A percentile compares a stretch with the other conserved stretches of the same genome.
These are phyloP conservation scores for Lactarius sp. DNA, from an alignment of 768 basidiomycete genomes.

Conservation along the genomic window DNA sequence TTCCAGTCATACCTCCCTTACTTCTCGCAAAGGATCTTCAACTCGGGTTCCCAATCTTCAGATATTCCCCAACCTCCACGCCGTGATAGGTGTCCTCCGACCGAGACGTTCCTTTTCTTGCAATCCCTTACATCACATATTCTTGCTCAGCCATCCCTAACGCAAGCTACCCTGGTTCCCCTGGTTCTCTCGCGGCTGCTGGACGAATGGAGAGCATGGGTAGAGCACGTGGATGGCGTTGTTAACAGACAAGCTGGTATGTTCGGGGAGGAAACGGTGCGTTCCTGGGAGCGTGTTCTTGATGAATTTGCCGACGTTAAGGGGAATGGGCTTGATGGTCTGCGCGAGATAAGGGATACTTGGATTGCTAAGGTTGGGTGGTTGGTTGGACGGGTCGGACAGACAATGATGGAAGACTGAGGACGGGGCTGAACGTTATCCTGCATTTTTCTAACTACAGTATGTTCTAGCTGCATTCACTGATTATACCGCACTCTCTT, in stretches of 20 bases:
- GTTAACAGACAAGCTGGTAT: slow-evolving; percentile 73
- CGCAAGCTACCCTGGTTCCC: slow-evolving; percentile 53
- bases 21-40: slow-evolving; percentile 52
- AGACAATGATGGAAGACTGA: slow-evolving; percentile 37
- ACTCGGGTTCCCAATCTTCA: slow-evolving; percentile 29
- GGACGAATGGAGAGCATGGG: slow-evolving; percentile 78
- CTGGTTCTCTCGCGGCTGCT: slow-evolving; percentile 57
- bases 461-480: slow-evolving; percentile 17
- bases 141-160: slow-evolving; percentile 60
- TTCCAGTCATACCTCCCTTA: slow-evolving; percentile 82
- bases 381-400: slow-evolving; percentile 49
- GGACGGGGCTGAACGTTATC: slow-evolving; percentile 3
- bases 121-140: slow-evolving; percentile 63
- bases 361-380: slow-evolving; percentile 78
- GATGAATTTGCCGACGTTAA: slow-evolving; percentile 61
- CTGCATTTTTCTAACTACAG: slow-evolving; percentile 11
- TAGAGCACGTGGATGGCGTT: slow-evolving; percentile 58
- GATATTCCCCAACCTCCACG: slow-evolving; percentile 43
- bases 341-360: slow-evolving; percentile 49
- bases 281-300: slow-evolving; percentile 62
- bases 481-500: slow-evolving; percentile 19
- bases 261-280: slow-evolving; percentile 70
- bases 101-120: slow-evolving; percentile 70
- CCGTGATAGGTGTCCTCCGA: slow-evolving; percentile 63
- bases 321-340: slow-evolving; percentile 38